phyloP scores from a whole-genome alignment of 2,329 filamentous ascomycete species.

The Tolypocladium tundrense region DNA sequence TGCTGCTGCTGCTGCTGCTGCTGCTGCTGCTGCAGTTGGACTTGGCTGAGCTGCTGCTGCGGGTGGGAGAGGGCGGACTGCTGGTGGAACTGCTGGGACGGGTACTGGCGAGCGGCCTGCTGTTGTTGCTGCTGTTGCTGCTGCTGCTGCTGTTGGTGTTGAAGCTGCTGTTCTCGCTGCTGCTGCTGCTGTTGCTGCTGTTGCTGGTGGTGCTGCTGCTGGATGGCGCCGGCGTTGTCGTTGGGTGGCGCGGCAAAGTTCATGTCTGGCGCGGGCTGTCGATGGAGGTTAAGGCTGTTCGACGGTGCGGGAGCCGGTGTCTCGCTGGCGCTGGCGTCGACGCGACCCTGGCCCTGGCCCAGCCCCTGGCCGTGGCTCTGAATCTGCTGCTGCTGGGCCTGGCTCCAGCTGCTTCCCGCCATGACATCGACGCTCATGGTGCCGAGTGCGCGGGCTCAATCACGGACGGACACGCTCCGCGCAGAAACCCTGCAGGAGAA shows the following conservation, averaged over 20 bases:
- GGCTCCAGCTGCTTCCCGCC: neutral
- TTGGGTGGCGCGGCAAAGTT: constrained; percentile 20
- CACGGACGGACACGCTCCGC: neutral
- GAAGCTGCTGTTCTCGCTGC: neutral
- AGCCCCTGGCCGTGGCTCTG: neutral
- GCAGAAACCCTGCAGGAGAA: neutral
- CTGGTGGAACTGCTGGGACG: constrained; percentile 1
- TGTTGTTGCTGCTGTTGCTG: no score
- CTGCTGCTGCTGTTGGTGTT: neutral
- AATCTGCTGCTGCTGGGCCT: neutral
- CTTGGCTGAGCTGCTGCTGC: constrained; percentile 3
- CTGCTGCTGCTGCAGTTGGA: constrained; percentile 7
- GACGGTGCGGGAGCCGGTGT: neutral
- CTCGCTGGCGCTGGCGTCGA: neutral
- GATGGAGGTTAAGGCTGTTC: neutral
- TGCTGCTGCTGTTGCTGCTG: neutral
- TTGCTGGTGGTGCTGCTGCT: neutral
- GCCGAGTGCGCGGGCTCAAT: neutral
- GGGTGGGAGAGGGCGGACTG: constrained; percentile 1
- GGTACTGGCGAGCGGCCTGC: neutral
- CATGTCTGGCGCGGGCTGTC: constrained; percentile 13
- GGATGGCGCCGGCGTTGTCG: constrained; percentile 3
- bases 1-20: constrained; percentile 4
- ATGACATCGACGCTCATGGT: neutral
- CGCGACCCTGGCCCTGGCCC: neutral